These are phyloP conservation scores for Actinidia arguta DNA, from an alignment of 179 eudicot species.

Conservation along the genomic window DNA sequence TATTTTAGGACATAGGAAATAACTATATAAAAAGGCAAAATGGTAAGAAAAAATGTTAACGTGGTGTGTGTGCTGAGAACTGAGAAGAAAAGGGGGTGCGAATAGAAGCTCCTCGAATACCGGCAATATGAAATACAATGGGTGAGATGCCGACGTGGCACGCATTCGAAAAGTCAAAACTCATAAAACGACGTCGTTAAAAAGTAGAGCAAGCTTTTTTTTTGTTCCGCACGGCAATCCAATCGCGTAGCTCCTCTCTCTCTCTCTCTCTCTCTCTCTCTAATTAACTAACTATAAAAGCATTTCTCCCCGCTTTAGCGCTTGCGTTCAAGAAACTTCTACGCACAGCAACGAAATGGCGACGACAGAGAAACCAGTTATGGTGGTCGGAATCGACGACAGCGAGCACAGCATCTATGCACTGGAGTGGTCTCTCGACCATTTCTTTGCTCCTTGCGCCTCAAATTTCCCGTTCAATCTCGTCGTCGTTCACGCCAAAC, in stretches of 20 bases:
- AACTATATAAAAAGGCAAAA: too few species aligned
- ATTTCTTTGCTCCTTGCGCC: constrained; percentile 45
- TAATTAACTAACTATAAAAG: neutral
- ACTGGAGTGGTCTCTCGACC: constrained; percentile 52
- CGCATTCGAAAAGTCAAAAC: too few species aligned
- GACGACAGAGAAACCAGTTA: constrained; percentile 40
- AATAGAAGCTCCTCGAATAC: neutral
- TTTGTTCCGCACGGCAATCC: neutral
- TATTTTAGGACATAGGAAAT: too few species aligned
- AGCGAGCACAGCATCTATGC: constrained; percentile 58
- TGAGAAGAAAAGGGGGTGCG: neutral
- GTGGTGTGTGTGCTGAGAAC: neutral
- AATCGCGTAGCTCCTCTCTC: neutral
- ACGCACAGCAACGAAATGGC: neutral
- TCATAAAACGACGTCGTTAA: too few species aligned
- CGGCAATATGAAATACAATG: neutral
- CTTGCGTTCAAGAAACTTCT: neutral
- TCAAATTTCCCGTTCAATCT: constrained; percentile 44
- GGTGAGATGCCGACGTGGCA: neutral
- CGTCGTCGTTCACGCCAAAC: constrained; percentile 57
- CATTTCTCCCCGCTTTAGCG: neutral
- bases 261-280: neutral
- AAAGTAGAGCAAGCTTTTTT: too few species aligned
- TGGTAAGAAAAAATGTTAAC: too few species aligned
- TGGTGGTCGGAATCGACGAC: constrained; percentile 58